phyloP scores from a whole-genome alignment of 306 rosid species.

The Hippophae gyantsensis region DNA sequence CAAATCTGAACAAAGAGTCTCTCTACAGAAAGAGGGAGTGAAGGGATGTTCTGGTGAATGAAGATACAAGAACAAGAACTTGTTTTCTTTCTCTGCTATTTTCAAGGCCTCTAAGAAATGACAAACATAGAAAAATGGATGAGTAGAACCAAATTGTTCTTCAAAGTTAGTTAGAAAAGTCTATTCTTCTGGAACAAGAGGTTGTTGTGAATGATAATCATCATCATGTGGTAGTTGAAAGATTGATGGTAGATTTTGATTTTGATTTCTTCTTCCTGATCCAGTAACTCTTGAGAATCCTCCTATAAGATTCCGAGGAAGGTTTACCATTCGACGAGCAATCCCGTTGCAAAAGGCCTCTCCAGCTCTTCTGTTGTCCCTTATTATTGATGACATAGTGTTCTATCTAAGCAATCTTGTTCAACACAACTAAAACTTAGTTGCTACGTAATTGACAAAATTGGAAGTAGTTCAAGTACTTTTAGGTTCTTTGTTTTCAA shows the following conservation, averaged over 20 bases:
- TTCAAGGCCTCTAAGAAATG: conserved; percentile 39
- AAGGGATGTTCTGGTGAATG: conserved; percentile 71
- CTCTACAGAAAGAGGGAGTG: conserved; percentile 49
- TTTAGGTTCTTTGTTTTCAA: too few relatives aligned
- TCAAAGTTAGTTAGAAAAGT: conserved; percentile 46
- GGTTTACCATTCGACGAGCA: conserved; percentile 45
- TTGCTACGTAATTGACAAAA: too few relatives aligned
- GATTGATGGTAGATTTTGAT: conserved; percentile 22
- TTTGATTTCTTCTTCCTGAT: conserved; percentile 45
- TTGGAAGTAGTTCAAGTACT: too few relatives aligned
- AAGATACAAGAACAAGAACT: conserved; percentile 68
- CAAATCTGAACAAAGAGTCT: conserved; percentile 49
- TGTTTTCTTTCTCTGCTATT: conserved; percentile 53
- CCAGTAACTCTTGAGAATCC: conserved; percentile 49
- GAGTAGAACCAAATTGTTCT: conserved; percentile 44
- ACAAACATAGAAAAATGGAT: conserved; percentile 66
- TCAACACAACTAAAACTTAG: too few relatives aligned
- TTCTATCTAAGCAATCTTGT: too few relatives aligned
- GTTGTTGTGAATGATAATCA: conserved; percentile 1
- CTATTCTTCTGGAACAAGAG: conserved; percentile 29
- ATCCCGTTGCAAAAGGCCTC: conserved; percentile 27
- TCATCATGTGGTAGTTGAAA: conserved; percentile 20
- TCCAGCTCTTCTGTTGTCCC: conserved; percentile 30
- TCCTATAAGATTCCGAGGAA: conserved; percentile 52
- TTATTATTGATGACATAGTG: conserved; percentile 32